These are phyloP conservation scores for Candida koratica DNA, from an alignment of 805 yeast species.

Conservation along the genomic window DNA sequence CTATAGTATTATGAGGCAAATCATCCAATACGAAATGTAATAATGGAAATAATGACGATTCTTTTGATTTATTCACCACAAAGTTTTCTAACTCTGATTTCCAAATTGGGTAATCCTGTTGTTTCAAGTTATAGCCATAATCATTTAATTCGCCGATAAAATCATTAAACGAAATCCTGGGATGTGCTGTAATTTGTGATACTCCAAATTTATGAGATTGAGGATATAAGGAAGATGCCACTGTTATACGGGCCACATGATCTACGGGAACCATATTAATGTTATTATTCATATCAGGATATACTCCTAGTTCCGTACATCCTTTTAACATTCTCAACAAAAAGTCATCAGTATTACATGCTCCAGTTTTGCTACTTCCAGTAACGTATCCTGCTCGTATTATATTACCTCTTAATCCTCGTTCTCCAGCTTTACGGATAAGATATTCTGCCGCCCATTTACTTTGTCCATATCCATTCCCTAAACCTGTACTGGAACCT, in stretches of 20 bases:
- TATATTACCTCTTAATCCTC: slow-evolving; percentile 84
- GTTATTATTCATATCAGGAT: slow-evolving; percentile 80
- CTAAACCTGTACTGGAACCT: slow-evolving; percentile 79
- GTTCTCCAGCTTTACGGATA: slow-evolving; percentile 79
- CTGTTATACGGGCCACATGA: slow-evolving; percentile 90
- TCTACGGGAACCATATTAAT: slow-evolving; percentile 98
- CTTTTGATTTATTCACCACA: slow-evolving; percentile 70
- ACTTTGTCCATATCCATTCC: slow-evolving; percentile 94
- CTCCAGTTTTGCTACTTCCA: slow-evolving; percentile 80
- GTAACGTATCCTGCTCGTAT: slow-evolving; percentile 96
- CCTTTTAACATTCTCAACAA: slow-evolving; percentile 92
- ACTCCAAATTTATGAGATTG: slow-evolving; percentile 61
- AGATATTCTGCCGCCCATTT: slow-evolving; percentile 97
- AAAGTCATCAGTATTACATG: slow-evolving; percentile 96
- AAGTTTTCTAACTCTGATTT: slow-evolving; percentile 66
- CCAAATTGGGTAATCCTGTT: slow-evolving; percentile 76
- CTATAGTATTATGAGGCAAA: slow-evolving; percentile 84
- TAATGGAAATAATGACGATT: slow-evolving; percentile 87
- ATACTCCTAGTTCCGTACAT: slow-evolving; percentile 77
- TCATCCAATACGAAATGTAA: slow-evolving; percentile 92
- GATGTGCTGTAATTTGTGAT: slow-evolving; percentile 97
- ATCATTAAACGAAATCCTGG: slow-evolving; percentile 77
- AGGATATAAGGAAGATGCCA: slow-evolving; percentile 78
- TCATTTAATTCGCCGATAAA: slow-evolving; percentile 60
- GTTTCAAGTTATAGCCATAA: slow-evolving; percentile 69